Evolutionary conservation across 306 rosid genomes (phyloP), one percentile per base, ranked within the genome.

Genomic region (Castanospermum australe): DNA sequence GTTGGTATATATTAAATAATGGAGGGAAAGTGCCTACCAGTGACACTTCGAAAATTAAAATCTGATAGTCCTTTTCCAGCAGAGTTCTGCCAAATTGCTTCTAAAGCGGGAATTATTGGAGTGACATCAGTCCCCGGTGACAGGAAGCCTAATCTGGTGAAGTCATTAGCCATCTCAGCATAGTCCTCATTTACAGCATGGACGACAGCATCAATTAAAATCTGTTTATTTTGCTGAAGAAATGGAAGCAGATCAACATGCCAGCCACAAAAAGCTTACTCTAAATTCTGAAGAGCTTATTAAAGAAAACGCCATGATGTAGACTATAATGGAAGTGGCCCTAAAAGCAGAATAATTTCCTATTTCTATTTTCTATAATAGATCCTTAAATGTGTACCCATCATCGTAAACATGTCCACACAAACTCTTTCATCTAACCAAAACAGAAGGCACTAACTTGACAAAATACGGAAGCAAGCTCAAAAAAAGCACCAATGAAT

Each of bases 71-170:
- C 99, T 88, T 95, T 95, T 83, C 99, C 99, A 75, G 90, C 51
- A 86, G 99, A 95, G 80, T 95, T 93, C 90, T 93, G 99, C 99
- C 99, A 95, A 85, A 95, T 95, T 76, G 99, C 94, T 91, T 93
- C 99, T 67, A 93, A 79, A 78, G 98, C 98, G 63, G 99, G 99
- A 79, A 95, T 82, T 71, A 95, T 95, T 33, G 99, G 99, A 86
- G 94, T 79, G 57, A 95, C 99, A 76, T 95, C 99, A 74, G 94
- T 95, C 68, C 96, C 99, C 20, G 99, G 97, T 61, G 98, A 79
- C 89, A 95, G 80, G 88, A 95, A 95, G 67, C 99, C 99, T 71
- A 95, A 94, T 84, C 98, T 90, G 39, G 99, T 95, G 88, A 95
- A 95, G 81, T 95, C 99, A 83, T 93, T 87, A 65, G 99, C 99